Evolutionary conservation across 2,329 filamentous ascomycete genomes (phyloP), one percentile per base, ranked within the genome.

Genomic region (Colletotrichum aenigma): DNA sequence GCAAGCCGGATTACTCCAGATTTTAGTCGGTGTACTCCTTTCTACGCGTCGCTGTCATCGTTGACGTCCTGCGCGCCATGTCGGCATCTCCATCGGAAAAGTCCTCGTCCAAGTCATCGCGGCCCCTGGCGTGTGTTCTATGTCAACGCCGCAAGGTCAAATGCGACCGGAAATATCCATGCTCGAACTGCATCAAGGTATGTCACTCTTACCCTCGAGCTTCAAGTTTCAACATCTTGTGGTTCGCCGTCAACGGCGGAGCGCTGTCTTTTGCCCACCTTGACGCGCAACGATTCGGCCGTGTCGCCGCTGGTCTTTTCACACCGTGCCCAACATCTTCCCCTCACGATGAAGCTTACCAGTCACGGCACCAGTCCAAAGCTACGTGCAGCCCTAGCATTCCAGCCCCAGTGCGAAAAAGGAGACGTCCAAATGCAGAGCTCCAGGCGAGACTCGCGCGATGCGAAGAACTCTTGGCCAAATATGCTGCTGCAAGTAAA

Each of bases 71-170:
- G 2, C 71, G 43, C 48, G 43, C 48, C 30, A 74, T 74, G 66
- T 70, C 71, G 28, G 58, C 65, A 28, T 70, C 71, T 32, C 43
- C 71, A 38, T 26, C 43, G 32, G 66, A 64, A 8, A 74, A 64
- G 43, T 26, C 66, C n/a, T 70, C 71, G 2, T 43, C 66, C 15
- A 74, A 70, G 30, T 60, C 67, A 28, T 58, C 70, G 30, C 52
- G 68, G 36, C 55, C 89, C 28, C 26, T 74, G 34, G 71, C 71
- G 13, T 91, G 89, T 78, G 88, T 90, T n/a, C 84, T 91, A 32
- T 92, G 90, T 80, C 90, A 92, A 80, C 88, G 90, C 79, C 87
- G 90, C 78, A 92, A 92, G 83, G 91, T 91, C 83, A 91, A 91
- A 81, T 92, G 90, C 82, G 90, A 92, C 79, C 87, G 90, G 75